These are phyloP conservation scores for Macrotyloma uniflorum DNA, from an alignment of 306 rosid genomes.

Conservation along the genomic window DNA sequence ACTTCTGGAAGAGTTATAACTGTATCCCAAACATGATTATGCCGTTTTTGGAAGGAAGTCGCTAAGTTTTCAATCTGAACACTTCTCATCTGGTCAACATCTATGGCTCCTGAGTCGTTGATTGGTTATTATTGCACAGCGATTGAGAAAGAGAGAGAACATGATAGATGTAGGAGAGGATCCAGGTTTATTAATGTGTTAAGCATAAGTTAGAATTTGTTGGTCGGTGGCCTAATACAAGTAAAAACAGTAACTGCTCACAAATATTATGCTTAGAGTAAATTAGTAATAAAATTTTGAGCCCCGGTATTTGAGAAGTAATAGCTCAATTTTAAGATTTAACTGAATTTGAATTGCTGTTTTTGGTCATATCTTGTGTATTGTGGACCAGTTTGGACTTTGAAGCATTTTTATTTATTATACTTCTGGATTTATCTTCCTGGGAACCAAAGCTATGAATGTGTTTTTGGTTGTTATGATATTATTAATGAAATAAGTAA, in stretches of 20 bases:
- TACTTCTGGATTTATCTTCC: slow-evolving; percentile 20
- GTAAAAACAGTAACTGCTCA: not conserved
- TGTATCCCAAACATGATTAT: not conserved
- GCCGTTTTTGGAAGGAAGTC: not conserved
- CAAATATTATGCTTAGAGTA: not conserved
- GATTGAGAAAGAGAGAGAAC: not conserved
- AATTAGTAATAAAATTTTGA: not conserved
- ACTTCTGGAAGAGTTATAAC: not conserved
- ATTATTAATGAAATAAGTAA: slow-evolving; percentile 12
- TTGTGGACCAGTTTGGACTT: slow-evolving; percentile 13
- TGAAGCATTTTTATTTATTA: not conserved
- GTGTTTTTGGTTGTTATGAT: not conserved
- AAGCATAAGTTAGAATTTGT: not conserved
- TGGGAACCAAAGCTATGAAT: slow-evolving; percentile 19
- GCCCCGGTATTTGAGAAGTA: not conserved
- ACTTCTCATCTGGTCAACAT: not conserved
- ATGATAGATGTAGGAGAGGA: not conserved
- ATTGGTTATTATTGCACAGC: not conserved
- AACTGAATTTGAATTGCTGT: slow-evolving; percentile 8
- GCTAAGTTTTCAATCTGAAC: not conserved
- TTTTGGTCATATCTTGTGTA: slow-evolving; percentile 13
- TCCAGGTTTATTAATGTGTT: not conserved
- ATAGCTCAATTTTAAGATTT: slow-evolving; percentile 12
- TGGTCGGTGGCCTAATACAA: not conserved
- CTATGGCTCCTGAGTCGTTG: not conserved